A percentile compares a stretch with the other conserved stretches of the same genome.
These are phyloP conservation scores for Pseudocohnilembus persalinus DNA, from an alignment of 169 alveolate species.

Conservation along the genomic window DNA sequence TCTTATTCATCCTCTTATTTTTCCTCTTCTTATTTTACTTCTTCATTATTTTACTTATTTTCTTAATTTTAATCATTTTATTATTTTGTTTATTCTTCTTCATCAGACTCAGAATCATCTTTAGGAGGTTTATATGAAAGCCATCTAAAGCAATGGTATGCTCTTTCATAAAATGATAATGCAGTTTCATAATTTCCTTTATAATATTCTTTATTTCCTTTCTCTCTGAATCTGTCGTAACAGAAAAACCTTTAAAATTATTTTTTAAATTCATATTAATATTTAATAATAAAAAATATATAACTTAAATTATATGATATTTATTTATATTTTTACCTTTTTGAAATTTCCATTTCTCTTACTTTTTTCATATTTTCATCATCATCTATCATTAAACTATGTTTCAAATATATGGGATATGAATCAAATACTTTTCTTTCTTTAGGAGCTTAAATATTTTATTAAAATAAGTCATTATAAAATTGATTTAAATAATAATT, in stretches of 20 bases:
- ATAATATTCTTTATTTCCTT: slow-evolving; percentile 37
- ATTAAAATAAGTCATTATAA: no score
- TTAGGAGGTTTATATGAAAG: background rate
- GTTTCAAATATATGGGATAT: slow-evolving; percentile 42
- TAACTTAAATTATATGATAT: no score
- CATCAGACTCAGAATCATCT: slow-evolving; percentile 38
- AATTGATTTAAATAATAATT: no score
- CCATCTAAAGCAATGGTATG: slow-evolving; percentile 42
- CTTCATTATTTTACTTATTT: slow-evolving; percentile 3
- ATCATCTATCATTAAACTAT: slow-evolving; percentile 40
- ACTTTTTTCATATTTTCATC: slow-evolving; percentile 50
- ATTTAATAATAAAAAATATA: no score
- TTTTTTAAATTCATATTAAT: background rate
- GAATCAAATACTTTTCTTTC: slow-evolving; percentile 43
- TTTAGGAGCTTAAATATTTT: background rate
- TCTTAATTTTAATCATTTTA: slow-evolving; percentile 11
- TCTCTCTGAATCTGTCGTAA: slow-evolving; percentile 45
- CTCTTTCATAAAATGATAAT: slow-evolving; percentile 43
- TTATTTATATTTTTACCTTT: background rate
- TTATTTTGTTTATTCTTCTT: slow-evolving; percentile 2
- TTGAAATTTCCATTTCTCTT: slow-evolving; percentile 36
- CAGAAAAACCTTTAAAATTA: slow-evolving; percentile 39
- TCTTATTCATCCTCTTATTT: slow-evolving; percentile 30
- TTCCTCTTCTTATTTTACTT: background rate
- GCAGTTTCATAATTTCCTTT: slow-evolving; percentile 39